phyloP scores from a whole-genome alignment of 2,329 filamentous ascomycete genomes.

The Colletotrichum nymphaeae region DNA sequence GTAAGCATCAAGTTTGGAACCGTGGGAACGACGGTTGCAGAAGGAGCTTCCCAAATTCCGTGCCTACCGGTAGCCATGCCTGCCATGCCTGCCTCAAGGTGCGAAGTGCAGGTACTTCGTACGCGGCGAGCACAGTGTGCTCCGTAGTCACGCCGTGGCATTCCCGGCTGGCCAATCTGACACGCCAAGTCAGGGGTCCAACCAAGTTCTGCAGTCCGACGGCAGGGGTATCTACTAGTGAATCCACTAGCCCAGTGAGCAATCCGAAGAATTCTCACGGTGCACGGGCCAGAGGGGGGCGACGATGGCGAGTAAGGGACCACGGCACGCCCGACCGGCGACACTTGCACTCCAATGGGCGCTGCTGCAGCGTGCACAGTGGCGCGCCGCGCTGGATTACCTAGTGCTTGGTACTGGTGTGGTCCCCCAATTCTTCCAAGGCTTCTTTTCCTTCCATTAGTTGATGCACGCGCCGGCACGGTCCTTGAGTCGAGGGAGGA shows the following conservation, averaged over 20 bases:
- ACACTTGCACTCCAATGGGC: no score
- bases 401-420: not conserved
- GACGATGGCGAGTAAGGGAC: not conserved
- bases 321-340: not conserved
- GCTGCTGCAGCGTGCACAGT: not conserved
- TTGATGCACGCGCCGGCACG: not conserved
- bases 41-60: not conserved
- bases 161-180: slow-evolving; percentile 12
- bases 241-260: not conserved
- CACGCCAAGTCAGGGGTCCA: slow-evolving; percentile 22
- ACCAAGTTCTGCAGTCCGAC: not conserved
- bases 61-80: no score
- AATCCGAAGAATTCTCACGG: not conserved
- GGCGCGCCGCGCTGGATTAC: no score
- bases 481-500: not conserved
- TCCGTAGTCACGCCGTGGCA: not conserved
- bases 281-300: slow-evolving; percentile 15
- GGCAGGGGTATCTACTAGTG: not conserved
- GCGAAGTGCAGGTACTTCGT: not conserved
- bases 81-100: no score
- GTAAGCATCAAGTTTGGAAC: not conserved
- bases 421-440: not conserved
- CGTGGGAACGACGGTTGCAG: not conserved
- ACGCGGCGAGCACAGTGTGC: not conserved
- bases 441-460: not conserved